Conservation (phyloP, 1,284 basidiomycete species). For the Trichosporon faecale region DNA sequence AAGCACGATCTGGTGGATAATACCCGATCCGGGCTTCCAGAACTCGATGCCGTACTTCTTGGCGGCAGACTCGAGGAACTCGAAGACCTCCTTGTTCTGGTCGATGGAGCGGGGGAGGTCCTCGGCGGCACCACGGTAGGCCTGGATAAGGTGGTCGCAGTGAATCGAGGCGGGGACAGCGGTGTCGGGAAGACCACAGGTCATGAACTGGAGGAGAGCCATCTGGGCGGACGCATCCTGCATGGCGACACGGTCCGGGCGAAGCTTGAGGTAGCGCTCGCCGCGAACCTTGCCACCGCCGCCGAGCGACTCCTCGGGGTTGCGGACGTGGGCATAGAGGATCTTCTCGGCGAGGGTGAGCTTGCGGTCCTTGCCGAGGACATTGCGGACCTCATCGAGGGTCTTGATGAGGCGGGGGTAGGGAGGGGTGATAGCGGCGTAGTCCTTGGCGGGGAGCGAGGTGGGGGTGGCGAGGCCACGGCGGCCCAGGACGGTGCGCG, state of each 20-base stretch:
- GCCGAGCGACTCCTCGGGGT: slow-evolving; percentile 69
- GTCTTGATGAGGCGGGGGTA: slow-evolving; percentile 75
- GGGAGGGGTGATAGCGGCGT: slow-evolving; percentile 78
- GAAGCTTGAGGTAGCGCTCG: slow-evolving; percentile 83
- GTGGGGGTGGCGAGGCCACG: slow-evolving; percentile 48
- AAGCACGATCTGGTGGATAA: slow-evolving; percentile 93
- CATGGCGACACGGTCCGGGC: slow-evolving; percentile 94
- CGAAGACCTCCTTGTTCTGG: slow-evolving; percentile 94
- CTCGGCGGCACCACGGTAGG: slow-evolving; percentile 52
- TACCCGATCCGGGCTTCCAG: slow-evolving; percentile 90
- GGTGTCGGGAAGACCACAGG: slow-evolving; percentile 79
- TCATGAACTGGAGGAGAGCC: slow-evolving; percentile 97
- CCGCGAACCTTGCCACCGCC: slow-evolving; percentile 71
- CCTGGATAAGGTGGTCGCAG: slow-evolving; percentile 96
- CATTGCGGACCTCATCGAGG: slow-evolving; percentile 66
- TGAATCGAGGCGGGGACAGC: slow-evolving; percentile 86
- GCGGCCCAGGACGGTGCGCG: slow-evolving; percentile 15
- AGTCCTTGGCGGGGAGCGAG: slow-evolving; percentile 48
- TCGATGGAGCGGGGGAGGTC: slow-evolving; percentile 64
- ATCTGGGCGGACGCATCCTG: slow-evolving; percentile 98
- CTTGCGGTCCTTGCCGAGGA: slow-evolving; percentile 60
- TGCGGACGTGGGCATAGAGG: slow-evolving; percentile 84
- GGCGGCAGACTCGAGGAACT: slow-evolving; percentile 92
- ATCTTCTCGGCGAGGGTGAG: slow-evolving; percentile 97
- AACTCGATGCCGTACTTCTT: slow-evolving; percentile 87